phyloP scores from a whole-genome alignment of 2,329 filamentous ascomycete genomes.

The Calonectria pseudoreteaudii region DNA sequence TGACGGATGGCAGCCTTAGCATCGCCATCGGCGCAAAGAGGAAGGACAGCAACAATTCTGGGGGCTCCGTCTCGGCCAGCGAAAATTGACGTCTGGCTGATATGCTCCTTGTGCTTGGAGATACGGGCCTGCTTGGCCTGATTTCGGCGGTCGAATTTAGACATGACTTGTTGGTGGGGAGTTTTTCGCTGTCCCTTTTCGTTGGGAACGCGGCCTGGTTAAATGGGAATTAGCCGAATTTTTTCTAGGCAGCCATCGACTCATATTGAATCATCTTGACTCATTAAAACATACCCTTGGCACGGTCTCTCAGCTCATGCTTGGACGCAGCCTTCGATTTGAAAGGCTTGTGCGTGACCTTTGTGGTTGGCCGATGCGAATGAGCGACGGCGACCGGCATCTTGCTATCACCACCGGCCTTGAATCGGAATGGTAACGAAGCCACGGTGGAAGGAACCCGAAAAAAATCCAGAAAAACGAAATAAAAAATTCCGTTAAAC shows the following conservation, averaged over 20 bases:
- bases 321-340: slow-evolving; percentile 94
- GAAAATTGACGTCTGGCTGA: slow-evolving; percentile 84
- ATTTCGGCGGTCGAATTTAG: slow-evolving; percentile 94
- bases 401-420: slow-evolving; percentile 78
- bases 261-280: background rate
- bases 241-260: background rate
- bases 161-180: slow-evolving; percentile 96
- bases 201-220: slow-evolving; percentile 78
- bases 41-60: slow-evolving; percentile 87
- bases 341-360: slow-evolving; percentile 87
- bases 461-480: background rate
- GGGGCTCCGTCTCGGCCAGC: slow-evolving; percentile 88
- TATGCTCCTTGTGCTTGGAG: slow-evolving; percentile 85
- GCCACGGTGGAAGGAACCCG: slow-evolving; percentile 64
- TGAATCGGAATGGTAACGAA: slow-evolving; percentile 87
- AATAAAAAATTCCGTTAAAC: slow-evolving; percentile 20
- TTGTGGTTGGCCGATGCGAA: slow-evolving; percentile 93
- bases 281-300: slow-evolving; percentile 73
- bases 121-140: slow-evolving; percentile 91
- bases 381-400: slow-evolving; percentile 82
- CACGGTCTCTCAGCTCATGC: slow-evolving; percentile 83
- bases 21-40: slow-evolving; percentile 81
- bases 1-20: slow-evolving; percentile 73
- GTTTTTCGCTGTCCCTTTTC: slow-evolving; percentile 85
- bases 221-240: slow-evolving; percentile 9